These are phyloP conservation scores for Trametes versicolor DNA, from an alignment of 1,284 basidiomycete genomes.

Conservation along the genomic window DNA sequence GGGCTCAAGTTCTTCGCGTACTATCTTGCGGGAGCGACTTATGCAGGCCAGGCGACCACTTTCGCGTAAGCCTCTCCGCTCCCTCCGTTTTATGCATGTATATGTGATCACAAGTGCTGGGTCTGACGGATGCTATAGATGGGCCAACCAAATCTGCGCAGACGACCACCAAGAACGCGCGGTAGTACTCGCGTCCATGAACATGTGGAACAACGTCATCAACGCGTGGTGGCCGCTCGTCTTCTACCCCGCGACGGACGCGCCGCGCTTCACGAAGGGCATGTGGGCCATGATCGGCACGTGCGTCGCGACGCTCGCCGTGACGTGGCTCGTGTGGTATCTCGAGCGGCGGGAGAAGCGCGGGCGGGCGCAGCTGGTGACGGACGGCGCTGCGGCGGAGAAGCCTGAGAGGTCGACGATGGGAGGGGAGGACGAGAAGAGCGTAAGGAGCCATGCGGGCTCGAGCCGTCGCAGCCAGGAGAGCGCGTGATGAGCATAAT, in stretches of 20 bases:
- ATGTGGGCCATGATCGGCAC: conserved; percentile 75
- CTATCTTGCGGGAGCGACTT: conserved; percentile 71
- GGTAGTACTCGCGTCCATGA: conserved; percentile 76
- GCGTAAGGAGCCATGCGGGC: conserved; percentile 14
- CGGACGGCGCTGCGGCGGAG: conserved; percentile 8
- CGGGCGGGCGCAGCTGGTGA: neutral
- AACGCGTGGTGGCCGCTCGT: conserved; percentile 79
- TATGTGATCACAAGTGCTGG: neutral
- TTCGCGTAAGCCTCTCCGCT: conserved; percentile 60
- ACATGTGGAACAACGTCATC: conserved; percentile 77
- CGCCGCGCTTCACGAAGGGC: conserved; percentile 68
- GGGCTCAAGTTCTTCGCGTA: conserved; percentile 75
- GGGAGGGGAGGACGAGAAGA: conserved; percentile 24
- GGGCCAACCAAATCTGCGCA: conserved; percentile 77
- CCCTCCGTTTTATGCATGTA: neutral
- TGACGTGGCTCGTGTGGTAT: conserved; percentile 66
- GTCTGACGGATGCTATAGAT: conserved; percentile 44
- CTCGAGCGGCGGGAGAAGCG: conserved; percentile 58
- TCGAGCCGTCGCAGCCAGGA: conserved; percentile 18
- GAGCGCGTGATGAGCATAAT: conserved; percentile 5
- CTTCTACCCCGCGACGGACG: conserved; percentile 74
- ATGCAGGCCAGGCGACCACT: conserved; percentile 74
- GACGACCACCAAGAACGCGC: conserved; percentile 74
- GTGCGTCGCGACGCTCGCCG: conserved; percentile 60
- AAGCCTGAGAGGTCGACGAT: conserved; percentile 5